Base-by-base conservation (phyloP, 176 grass and related monocot genomes). In the Leersia perrieri region DNA sequence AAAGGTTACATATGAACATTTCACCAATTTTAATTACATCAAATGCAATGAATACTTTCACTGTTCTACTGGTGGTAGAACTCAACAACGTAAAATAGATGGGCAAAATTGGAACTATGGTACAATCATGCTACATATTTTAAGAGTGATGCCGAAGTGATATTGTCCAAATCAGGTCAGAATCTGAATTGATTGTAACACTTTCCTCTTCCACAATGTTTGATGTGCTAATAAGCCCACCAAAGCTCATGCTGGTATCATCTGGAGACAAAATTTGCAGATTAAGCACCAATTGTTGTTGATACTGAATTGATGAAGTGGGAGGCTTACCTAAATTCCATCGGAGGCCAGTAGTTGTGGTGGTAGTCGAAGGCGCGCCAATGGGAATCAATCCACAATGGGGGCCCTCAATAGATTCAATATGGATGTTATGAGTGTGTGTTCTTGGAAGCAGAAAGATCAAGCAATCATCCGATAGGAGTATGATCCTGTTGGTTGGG, bases 81-180 rank as follows among this genome's bases (percentile, higher is more conserved):
- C 53, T 51, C 39, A 69, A 14, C 26, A 5, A 41, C 31, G 16
- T 20, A 27, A 38, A 79, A 63, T 35, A 78, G 23, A 65, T 23
- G 33, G 63, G 11, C 40, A 85, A 84, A 76, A 77, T 42, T 45
- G 34, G 65, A 62, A 65, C 64, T 29, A 62, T 85, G 23, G 41
- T 61, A 53, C 20, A 73, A 67, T 27, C 25, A 14, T 39, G 42
- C 39, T 13, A 75, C 10, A 1, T 25, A 36, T 25, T 57, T 7
- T 49, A 70, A 74, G 55, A 75, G 82, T 60, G 68, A 3, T 82
- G 80, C 63, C 71, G 80, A 40, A 96, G 85, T 11, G 90, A 96
- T 92, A 92, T 96, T 58, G 90, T 96, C 93, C 93, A 96, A 16
- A 96, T 66, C 68, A 96, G 86, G 60, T 96, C 93, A 35, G 88